Base-by-base conservation (phyloP, 768 basidiomycete genomes). In the Rhizopogon roseolus region DNA sequence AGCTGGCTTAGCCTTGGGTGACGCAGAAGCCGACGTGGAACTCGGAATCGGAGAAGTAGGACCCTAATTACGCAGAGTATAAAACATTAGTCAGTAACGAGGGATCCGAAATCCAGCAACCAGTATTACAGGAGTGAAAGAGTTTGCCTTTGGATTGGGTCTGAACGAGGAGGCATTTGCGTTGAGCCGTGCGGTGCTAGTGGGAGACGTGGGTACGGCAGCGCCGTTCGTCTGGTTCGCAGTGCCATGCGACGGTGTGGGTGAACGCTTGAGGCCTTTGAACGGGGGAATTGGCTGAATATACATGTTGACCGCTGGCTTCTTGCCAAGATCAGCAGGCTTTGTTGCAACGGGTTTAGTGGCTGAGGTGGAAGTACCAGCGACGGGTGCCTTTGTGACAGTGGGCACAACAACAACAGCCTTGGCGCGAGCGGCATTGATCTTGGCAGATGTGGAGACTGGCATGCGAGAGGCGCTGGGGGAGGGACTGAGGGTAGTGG, bases 251-350 rank as follows among this genome's bases (percentile, higher is more conserved):
- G 54, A 27, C 46, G 68, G 59, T 34, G 63, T 64, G 8, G 70
- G 60, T 10, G 69, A 64, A 39, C 68, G 69, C 59, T 82, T 83
- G 46, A 57, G 70, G 53, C 92, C 88, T 64, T 84, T 87, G 79
- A 93, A 98, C 9, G 96, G 87, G 10, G 95, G 96, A 59, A 98
- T 98, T 32, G 85, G 62, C 61, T 91, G 90, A 55, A 98, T 95
- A 63, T 81, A 74, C 92, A 96, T 95, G 50, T 59, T 75, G 59
- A 85, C 80, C 6, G 70, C 60, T 1, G 74, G 67, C 56, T 83
- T 82, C 16, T 78, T 60, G 27, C 69, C 63, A 2, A 69, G 49
- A 6, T 64, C 65, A 14, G 60, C 57, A 6, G 68, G 51, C 55
- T 71, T 76, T 13, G 66, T 48, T 11, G 67, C 55, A 22, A 59